phyloP scores from a whole-genome alignment of 306 rosid genomes.

The Acacia acuminata region DNA sequence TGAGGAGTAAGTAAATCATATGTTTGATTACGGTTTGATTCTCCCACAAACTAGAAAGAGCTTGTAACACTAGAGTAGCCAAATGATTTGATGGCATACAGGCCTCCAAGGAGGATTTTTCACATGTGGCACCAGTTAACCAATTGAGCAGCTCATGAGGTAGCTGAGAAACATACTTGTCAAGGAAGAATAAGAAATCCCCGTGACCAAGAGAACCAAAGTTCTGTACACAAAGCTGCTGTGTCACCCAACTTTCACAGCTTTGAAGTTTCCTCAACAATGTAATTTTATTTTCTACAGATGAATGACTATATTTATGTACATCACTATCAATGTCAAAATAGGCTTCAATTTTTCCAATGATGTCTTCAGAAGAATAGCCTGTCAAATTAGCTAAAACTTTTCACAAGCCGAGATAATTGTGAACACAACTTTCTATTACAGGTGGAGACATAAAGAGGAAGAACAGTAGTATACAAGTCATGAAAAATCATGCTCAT shows the following conservation, averaged over 20 bases:
- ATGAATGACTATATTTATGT: conserved; percentile 33
- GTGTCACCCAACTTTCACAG: conserved; percentile 75
- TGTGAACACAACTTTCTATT: conserved; percentile 23
- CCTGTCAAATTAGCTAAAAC: conserved; percentile 45
- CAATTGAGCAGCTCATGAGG: conserved; percentile 59
- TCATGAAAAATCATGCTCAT: background rate
- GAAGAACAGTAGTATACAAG: background rate
- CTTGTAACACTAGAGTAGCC: conserved; percentile 71
- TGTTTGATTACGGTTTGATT: conserved; percentile 49
- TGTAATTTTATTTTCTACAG: conserved; percentile 38
- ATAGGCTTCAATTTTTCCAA: conserved; percentile 55
- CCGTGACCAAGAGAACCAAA: conserved; percentile 80
- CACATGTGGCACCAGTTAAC: conserved; percentile 43
- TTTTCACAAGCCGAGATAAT: conserved; percentile 15
- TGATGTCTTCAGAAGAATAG: conserved; percentile 61
- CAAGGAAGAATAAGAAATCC: conserved; percentile 66
- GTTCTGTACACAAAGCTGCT: conserved; percentile 63
- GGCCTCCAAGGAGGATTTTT: conserved; percentile 52
- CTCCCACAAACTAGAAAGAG: conserved; percentile 65
- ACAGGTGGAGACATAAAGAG: background rate
- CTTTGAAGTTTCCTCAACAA: conserved; percentile 60
- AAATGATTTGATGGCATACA: conserved; percentile 69
- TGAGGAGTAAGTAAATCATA: conserved; percentile 59
- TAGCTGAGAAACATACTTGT: conserved; percentile 55
- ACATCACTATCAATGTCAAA: conserved; percentile 52